phyloP scores from a whole-genome alignment of 2,329 filamentous ascomycete species.

The Orbilia ellipsospora region DNA sequence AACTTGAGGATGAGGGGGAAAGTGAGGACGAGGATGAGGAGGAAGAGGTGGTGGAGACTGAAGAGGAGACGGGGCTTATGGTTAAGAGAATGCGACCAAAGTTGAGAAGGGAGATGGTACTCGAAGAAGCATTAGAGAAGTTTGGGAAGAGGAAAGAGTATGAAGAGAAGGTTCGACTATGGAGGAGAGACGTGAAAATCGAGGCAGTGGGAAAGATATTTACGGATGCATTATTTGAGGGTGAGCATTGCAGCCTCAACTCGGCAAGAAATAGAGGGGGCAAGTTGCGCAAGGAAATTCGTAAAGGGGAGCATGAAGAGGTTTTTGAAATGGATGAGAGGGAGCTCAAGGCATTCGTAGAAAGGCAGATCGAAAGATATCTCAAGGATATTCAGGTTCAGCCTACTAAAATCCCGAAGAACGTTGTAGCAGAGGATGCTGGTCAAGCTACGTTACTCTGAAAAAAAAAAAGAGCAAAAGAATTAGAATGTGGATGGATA shows the following conservation, averaged over 20 bases:
- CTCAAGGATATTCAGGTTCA: constrained; percentile 56
- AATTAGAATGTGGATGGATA: too few relatives aligned
- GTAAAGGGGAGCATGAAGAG: constrained; percentile 61
- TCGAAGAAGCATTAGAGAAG: constrained; percentile 67
- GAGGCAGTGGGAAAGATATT: constrained; percentile 65
- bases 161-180: constrained; percentile 63
- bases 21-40: background rate
- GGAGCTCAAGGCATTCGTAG: constrained; percentile 64
- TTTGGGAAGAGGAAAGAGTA: constrained; percentile 68
- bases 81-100: constrained; percentile 14
- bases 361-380: constrained; percentile 62
- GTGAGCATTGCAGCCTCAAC: constrained; percentile 57
- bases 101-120: constrained; percentile 65
- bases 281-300: constrained; percentile 64
- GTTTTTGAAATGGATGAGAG: constrained; percentile 64
- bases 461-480: too few relatives aligned
- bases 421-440: too few relatives aligned
- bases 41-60: constrained; percentile 4
- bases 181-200: constrained; percentile 63
- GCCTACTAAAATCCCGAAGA: too few relatives aligned
- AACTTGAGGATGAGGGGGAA: constrained; percentile 8
- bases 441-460: too few relatives aligned
- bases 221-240: constrained; percentile 62
- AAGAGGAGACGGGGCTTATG: background rate
- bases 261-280: constrained; percentile 62